These are phyloP conservation scores for Chamaecyparis obtusa DNA, from an alignment of 75 land plant species.

Conservation along the genomic window DNA sequence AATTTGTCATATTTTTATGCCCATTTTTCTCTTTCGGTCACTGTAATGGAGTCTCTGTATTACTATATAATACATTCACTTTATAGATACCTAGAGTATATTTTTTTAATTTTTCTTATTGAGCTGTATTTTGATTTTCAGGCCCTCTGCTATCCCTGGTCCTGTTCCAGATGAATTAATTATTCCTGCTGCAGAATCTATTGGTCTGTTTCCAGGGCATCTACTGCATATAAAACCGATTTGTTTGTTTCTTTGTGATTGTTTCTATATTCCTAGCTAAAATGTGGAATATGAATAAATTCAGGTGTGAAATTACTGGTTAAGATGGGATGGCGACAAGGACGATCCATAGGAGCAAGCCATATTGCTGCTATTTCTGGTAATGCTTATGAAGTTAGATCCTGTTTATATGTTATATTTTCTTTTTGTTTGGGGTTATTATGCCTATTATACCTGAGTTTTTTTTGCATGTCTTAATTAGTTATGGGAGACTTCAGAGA, in stretches of 20 bases:
- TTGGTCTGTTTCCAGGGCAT: slow-evolving; percentile 49
- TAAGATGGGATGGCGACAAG: slow-evolving; percentile 96
- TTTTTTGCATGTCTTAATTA: neutral
- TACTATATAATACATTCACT: neutral
- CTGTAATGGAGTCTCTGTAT: neutral
- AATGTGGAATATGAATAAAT: slow-evolving; percentile 8
- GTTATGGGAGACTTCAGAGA: neutral
- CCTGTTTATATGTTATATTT: neutral
- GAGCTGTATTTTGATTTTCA: slow-evolving; percentile 23
- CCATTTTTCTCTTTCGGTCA: neutral
- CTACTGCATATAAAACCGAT: neutral
- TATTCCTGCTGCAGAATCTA: slow-evolving; percentile 66
- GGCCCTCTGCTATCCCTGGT: slow-evolving; percentile 94
- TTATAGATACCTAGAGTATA: neutral
- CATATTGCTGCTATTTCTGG: slow-evolving; percentile 64
- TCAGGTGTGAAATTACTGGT: slow-evolving; percentile 72
- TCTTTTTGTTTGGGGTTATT: neutral
- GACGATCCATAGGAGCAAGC: slow-evolving; percentile 66
- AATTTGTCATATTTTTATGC: neutral
- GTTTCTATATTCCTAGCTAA: neutral
- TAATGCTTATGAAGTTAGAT: slow-evolving; percentile 14
- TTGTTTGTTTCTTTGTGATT: neutral
- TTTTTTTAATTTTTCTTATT: neutral
- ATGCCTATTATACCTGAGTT: neutral
- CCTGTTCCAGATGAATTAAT: slow-evolving; percentile 79